Percentiles rank a stretch among this genome's conserved stretches.
Conservation (phyloP, 306 rosid genomes). For the Inga oerstediana region DNA sequence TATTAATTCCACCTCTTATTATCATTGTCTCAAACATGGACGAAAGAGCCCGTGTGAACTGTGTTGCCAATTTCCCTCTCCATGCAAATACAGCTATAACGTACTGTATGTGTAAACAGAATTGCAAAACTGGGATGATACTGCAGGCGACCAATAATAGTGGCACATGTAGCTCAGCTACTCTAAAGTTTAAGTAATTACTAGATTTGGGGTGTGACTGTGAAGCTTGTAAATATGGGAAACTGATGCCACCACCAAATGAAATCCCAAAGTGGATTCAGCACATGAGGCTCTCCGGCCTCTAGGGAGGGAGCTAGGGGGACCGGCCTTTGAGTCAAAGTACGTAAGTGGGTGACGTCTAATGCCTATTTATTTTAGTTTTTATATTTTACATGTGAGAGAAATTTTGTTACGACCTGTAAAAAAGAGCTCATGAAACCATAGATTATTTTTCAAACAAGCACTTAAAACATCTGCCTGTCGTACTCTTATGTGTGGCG, state of each 20-base stretch:
- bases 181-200: neutral
- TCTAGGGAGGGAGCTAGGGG: neutral
- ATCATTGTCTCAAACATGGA: neutral
- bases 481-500: slow-evolving; percentile 2
- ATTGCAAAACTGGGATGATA: neutral
- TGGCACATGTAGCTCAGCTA: neutral
- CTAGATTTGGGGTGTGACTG: neutral
- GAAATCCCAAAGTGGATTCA: neutral
- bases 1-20: neutral
- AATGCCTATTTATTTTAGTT: too few relatives aligned
- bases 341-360: neutral
- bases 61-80: neutral
- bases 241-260: neutral
- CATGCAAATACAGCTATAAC: neutral
- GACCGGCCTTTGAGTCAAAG: neutral
- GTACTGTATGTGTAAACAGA: neutral
- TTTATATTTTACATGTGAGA: too few relatives aligned
- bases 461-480: neutral
- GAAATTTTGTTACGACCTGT: too few relatives aligned
- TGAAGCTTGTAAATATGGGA: neutral
- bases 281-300: neutral
- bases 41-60: neutral
- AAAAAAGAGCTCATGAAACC: too few relatives aligned
- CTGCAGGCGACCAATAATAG: neutral
- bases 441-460: too few relatives aligned